Conservation (phyloP, 2,329 filamentous ascomycete species). For the Hypoxylon sp. region DNA sequence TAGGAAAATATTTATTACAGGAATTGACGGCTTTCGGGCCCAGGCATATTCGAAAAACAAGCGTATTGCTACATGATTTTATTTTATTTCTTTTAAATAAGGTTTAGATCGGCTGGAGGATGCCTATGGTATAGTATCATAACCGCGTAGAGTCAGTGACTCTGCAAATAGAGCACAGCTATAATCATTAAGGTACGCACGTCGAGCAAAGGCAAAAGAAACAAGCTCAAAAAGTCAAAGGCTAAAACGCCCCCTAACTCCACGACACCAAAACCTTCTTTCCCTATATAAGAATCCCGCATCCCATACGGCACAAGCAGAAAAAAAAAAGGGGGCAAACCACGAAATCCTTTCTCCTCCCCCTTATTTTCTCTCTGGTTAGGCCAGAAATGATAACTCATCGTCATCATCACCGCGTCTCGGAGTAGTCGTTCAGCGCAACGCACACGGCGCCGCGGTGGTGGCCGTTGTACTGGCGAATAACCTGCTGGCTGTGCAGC, state of each 20-base stretch:
- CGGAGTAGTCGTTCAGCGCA: constrained; percentile 88
- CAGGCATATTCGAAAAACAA: neutral
- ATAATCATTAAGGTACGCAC: neutral
- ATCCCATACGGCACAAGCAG: neutral
- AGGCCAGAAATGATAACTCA: neutral
- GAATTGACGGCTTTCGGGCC: neutral
- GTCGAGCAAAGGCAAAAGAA: neutral
- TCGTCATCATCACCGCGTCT: constrained; percentile 59
- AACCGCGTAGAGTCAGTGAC: neutral
- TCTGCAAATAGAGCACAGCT: neutral
- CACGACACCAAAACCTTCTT: constrained; percentile 10
- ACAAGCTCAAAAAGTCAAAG: neutral
- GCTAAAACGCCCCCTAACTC: constrained; percentile 18
- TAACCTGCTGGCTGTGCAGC: constrained; percentile 86
- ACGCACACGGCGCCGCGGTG: constrained; percentile 94
- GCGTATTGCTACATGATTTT: neutral
- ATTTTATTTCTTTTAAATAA: neutral
- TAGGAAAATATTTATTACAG: constrained; percentile 1
- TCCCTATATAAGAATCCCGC: constrained; percentile 15
- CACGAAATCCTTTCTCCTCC: neutral
- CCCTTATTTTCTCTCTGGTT: neutral
- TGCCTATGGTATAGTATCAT: neutral
- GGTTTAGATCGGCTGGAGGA: neutral
- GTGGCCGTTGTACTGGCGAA: constrained; percentile 95
- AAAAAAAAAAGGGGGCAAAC: too few relatives aligned